Evolutionary conservation across 768 basidiomycete genomes (phyloP).

Genomic region (Tulasnella sp.): DNA sequence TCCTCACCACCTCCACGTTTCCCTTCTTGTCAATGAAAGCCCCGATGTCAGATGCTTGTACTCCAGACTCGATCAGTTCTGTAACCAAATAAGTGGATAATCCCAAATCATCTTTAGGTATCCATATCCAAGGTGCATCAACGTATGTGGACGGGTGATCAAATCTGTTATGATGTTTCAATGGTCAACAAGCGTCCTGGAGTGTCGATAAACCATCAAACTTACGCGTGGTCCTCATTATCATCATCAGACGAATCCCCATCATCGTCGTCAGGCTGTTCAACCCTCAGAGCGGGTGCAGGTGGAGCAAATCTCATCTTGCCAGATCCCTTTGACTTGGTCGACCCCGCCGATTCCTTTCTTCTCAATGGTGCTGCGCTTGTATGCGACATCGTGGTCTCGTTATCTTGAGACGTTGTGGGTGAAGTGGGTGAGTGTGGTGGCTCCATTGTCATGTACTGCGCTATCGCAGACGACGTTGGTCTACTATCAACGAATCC

Average conservation of each 20-base stretch:
- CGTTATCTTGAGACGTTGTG: too few species aligned
- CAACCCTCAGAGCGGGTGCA: too few species aligned
- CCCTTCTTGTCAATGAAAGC: conserved; percentile 27
- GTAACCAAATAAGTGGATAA: conserved; percentile 25
- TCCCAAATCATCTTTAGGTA: conserved; percentile 33
- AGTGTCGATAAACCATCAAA: conserved; percentile 18
- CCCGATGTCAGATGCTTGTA: conserved; percentile 26
- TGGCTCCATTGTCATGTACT: too few species aligned
- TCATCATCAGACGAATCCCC: conserved; percentile 9
- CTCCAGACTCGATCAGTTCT: conserved; percentile 26
- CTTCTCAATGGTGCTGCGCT: too few species aligned
- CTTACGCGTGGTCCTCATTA: conserved; percentile 16
- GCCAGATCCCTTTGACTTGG: too few species aligned
- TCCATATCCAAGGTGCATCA: conserved; percentile 32
- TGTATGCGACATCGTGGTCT: too few species aligned
- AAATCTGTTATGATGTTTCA: conserved; percentile 25
- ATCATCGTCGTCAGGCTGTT: conserved; percentile 4
- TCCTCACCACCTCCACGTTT: conserved; percentile 24
- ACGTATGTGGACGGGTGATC: conserved; percentile 37
- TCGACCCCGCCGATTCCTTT: too few species aligned
- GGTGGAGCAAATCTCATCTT: too few species aligned
- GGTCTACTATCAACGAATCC: too few species aligned
- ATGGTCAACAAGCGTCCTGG: background rate
- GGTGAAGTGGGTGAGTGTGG: too few species aligned
- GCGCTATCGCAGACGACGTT: too few species aligned